These are phyloP conservation scores for Lentinula lateritia DNA, from an alignment of 768 basidiomycete species.

Conservation along the genomic window DNA sequence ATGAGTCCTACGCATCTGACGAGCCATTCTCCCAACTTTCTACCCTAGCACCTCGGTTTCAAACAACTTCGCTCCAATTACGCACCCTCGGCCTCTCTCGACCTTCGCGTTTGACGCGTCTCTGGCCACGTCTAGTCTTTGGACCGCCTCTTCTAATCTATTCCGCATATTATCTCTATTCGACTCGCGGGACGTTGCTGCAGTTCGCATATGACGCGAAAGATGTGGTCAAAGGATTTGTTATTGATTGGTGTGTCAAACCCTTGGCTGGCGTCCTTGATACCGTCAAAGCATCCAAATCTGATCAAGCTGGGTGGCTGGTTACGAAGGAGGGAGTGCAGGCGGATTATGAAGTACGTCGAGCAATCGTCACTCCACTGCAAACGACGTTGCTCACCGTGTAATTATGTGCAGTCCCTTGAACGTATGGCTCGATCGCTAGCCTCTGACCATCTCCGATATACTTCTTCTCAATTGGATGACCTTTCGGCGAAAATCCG, in stretches of 20 bases:
- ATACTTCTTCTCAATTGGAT: conserved; percentile 57
- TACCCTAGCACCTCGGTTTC: neutral
- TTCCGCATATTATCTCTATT: conserved; percentile 43
- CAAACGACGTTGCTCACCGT: neutral
- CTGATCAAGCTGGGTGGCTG: conserved; percentile 73
- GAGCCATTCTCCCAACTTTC: conserved; percentile 20
- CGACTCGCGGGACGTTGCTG: conserved; percentile 52
- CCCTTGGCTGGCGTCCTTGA: conserved; percentile 78
- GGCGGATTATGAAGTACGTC: conserved; percentile 75
- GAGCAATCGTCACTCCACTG: neutral
- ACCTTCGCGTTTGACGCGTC: conserved; percentile 59
- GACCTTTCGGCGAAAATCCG: conserved; percentile 61
- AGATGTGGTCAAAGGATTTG: conserved; percentile 68
- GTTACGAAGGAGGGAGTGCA: conserved; percentile 77
- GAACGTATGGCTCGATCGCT: conserved; percentile 90
- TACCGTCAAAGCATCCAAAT: conserved; percentile 54
- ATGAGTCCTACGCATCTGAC: conserved; percentile 19
- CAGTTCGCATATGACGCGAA: conserved; percentile 53
- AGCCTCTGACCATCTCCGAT: conserved; percentile 73
- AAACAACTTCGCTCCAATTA: neutral
- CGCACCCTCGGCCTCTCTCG: conserved; percentile 37
- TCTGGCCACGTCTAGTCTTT: conserved; percentile 82
- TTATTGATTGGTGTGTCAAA: conserved; percentile 80
- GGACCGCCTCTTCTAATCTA: conserved; percentile 65
- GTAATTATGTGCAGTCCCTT: conserved; percentile 56